A percentile compares a stretch with the other conserved stretches of the same genome.
phyloP scores from a whole-genome alignment of 345 rosid species.

The Moringa oleifera region DNA sequence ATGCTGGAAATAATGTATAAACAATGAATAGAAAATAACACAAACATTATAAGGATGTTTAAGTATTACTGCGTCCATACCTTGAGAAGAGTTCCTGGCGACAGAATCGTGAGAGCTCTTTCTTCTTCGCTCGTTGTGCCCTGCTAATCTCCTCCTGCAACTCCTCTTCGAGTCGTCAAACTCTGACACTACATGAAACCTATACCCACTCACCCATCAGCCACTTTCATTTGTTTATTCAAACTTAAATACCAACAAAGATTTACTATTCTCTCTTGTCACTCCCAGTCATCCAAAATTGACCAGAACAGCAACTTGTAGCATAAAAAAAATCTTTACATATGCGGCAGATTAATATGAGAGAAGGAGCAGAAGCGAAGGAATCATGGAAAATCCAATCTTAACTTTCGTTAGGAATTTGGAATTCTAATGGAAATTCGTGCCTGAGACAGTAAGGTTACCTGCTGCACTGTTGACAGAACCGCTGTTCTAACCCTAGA shows the following conservation, averaged over 20 bases:
- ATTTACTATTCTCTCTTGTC: no score
- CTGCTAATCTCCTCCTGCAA: constrained; percentile 64
- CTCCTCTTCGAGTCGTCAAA: constrained; percentile 63
- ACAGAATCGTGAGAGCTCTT: constrained; percentile 40
- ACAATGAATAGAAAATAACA: no score
- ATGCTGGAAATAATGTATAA: background rate
- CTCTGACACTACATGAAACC: constrained; percentile 58
- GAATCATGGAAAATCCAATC: background rate
- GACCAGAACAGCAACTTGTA: background rate
- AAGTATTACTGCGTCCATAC: constrained; percentile 10
- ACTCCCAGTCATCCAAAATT: background rate
- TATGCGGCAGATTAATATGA: background rate
- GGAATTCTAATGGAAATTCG: background rate
- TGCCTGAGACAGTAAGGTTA: constrained; percentile 14
- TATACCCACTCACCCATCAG: constrained; percentile 1
- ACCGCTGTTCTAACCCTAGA: constrained; percentile 64
- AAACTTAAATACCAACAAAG: background rate
- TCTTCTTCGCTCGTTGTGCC: constrained; percentile 66
- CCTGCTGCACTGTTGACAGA: constrained; percentile 96
- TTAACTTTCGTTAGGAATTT: background rate
- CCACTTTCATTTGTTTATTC: background rate
- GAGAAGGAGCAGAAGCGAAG: background rate
- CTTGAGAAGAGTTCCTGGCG: constrained; percentile 37
- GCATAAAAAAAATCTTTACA: no score
- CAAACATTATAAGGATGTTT: no score